Evolutionary conservation across 495 filamentous ascomycete species (phyloP).

Genomic region (Talaromyces adpressus): DNA sequence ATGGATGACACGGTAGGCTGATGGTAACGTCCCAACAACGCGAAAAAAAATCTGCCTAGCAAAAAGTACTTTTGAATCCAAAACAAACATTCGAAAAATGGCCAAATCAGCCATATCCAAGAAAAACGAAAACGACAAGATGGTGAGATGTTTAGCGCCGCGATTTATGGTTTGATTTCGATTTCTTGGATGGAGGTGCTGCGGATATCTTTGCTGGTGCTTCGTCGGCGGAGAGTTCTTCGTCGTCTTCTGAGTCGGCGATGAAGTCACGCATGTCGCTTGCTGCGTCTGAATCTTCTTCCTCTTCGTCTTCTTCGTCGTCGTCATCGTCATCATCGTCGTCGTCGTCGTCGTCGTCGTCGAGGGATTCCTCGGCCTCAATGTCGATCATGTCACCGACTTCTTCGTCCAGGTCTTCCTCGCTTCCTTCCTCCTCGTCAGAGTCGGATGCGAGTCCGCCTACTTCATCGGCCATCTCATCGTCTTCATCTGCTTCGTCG

Average conservation of each 20-base stretch:
- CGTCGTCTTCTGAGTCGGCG: conserved; percentile 30
- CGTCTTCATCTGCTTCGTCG: conserved; percentile 30
- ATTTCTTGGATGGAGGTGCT: neutral
- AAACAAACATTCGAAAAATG: neutral
- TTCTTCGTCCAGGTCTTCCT: conserved; percentile 34
- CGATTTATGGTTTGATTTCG: neutral
- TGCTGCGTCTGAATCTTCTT: conserved; percentile 23
- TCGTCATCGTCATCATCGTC: conserved; percentile 37
- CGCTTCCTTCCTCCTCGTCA: conserved; percentile 32
- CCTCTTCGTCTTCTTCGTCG: conserved; percentile 22
- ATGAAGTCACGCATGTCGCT: conserved; percentile 41
- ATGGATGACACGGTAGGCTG: neutral
- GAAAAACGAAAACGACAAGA: neutral
- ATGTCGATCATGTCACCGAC: conserved; percentile 34
- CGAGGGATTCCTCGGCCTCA: conserved; percentile 39
- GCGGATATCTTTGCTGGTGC: neutral
- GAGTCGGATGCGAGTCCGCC: conserved; percentile 26
- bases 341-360: conserved; percentile 36
- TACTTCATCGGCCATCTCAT: conserved; percentile 40
- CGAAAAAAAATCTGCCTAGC: neutral
- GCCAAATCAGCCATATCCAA: neutral
- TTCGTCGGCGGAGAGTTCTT: conserved; percentile 25
- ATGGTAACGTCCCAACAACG: neutral
- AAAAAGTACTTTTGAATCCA: neutral
- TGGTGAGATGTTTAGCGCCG: neutral